Conservation (phyloP, 805 yeast genomes). For the Peterozyma xylosa region DNA sequence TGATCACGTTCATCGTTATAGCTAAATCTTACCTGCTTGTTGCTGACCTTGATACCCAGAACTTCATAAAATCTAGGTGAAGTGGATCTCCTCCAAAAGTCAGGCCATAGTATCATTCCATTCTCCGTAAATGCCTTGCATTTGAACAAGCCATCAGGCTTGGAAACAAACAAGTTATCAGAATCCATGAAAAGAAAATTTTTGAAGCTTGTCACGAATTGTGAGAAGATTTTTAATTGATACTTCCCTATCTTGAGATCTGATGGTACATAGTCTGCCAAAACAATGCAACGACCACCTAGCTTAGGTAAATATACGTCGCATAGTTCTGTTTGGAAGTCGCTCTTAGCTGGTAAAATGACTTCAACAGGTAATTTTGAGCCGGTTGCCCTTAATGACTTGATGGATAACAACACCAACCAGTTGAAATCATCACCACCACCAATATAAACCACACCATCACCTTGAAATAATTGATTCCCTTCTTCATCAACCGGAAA, state of each 20-base stretch:
- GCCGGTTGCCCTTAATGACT: conserved; percentile 36
- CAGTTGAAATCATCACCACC: conserved; percentile 61
- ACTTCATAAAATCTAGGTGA: conserved; percentile 41
- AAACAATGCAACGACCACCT: conserved; percentile 54
- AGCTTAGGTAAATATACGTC: conserved; percentile 31
- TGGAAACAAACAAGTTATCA: conserved; percentile 41
- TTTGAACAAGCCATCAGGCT: conserved; percentile 46
- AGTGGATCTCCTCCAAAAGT: conserved; percentile 51
- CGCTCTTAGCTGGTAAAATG: conserved; percentile 35
- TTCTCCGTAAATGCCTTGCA: conserved; percentile 43
- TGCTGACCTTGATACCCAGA: conserved; percentile 26
- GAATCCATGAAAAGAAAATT: conserved; percentile 43
- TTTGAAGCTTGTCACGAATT: conserved; percentile 44
- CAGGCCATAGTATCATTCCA: conserved; percentile 55
- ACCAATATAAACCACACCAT: conserved; percentile 65
- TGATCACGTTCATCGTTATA: conserved; percentile 18
- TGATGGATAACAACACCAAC: conserved; percentile 48
- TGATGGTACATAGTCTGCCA: conserved; percentile 24
- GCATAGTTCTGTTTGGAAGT: conserved; percentile 37
- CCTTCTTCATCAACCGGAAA: no score
- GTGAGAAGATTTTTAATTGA: conserved; percentile 40
- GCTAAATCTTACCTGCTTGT: conserved; percentile 20
- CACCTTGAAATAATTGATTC: conserved; percentile 20
- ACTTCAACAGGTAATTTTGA: conserved; percentile 42
- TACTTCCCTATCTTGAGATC: conserved; percentile 33